phyloP scores from a whole-genome alignment of 371 early-diverging fungal species.

The Syncephalastrum sp. region DNA sequence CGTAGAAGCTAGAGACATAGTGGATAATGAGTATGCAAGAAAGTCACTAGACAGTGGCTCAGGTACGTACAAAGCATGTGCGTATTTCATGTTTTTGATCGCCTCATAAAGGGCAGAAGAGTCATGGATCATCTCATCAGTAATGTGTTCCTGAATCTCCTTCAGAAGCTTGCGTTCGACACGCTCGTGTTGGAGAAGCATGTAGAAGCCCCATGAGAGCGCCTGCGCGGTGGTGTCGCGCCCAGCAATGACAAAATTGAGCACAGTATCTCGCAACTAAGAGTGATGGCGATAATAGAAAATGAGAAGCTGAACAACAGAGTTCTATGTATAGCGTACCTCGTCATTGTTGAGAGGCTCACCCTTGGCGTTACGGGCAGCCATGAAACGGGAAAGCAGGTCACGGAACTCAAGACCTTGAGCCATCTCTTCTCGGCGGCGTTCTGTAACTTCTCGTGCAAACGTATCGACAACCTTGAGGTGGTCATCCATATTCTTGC shows the following conservation, averaged over 20 bases:
- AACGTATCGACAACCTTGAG: slow-evolving; percentile 46
- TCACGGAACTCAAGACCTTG: slow-evolving; percentile 39
- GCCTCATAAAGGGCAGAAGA: slow-evolving; percentile 46
- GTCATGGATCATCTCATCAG: slow-evolving; percentile 24
- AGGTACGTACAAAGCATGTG: slow-evolving; percentile 22
- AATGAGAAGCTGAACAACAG: not conserved
- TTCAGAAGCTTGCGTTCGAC: slow-evolving; percentile 39
- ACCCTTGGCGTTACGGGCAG: slow-evolving; percentile 31
- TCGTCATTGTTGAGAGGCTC: slow-evolving; percentile 38
- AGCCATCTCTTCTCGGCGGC: slow-evolving; percentile 29
- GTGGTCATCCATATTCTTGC: slow-evolving; percentile 34
- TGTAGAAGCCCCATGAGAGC: slow-evolving; percentile 65
- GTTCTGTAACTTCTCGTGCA: slow-evolving; percentile 43
- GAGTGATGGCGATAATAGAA: not conserved
- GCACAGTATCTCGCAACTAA: slow-evolving; percentile 48
- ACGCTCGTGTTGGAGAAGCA: slow-evolving; percentile 43
- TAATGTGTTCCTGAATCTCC: slow-evolving; percentile 43
- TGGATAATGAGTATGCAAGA: not conserved
- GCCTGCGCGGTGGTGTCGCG: slow-evolving; percentile 76
- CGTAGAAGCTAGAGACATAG: slow-evolving; percentile 34
- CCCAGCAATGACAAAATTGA: slow-evolving; percentile 60
- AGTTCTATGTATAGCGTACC: not conserved
- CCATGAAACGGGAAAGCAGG: slow-evolving; percentile 61
- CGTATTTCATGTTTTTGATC: slow-evolving; percentile 41
- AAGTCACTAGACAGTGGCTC: too few species aligned